Percentiles rank a stretch among this genome's conserved stretches.
These are phyloP conservation scores for Picochlorum sp. DNA, from an alignment of 139 green algal genomes.

Conservation along the genomic window DNA sequence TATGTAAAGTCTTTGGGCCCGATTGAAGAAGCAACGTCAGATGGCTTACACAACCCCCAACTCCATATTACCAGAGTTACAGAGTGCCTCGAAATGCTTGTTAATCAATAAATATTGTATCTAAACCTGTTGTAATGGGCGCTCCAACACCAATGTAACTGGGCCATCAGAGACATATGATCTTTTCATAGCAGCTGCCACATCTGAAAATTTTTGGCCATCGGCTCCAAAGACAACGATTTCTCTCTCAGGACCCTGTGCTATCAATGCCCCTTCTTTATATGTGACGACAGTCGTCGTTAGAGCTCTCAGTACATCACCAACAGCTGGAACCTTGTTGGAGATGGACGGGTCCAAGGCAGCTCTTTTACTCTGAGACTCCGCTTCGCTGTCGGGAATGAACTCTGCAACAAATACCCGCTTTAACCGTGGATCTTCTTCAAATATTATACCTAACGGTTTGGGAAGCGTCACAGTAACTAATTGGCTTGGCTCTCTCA, in stretches of 20 bases:
- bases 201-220: conserved; percentile 44
- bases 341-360: conserved; percentile 32
- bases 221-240: conserved; percentile 69
- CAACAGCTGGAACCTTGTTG: conserved; percentile 14
- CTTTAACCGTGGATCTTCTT: conserved; percentile 36
- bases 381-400: conserved; percentile 11
- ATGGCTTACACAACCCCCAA: too few relatives aligned
- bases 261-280: conserved; percentile 26
- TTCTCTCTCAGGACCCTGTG: conserved; percentile 47
- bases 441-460: conserved; percentile 60
- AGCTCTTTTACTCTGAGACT: conserved; percentile 17
- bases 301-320: conserved; percentile 64
- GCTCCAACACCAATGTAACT: conserved; percentile 67
- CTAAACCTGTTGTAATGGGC: conserved; percentile 14
- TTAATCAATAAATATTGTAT: too few relatives aligned
- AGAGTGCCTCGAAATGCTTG: too few relatives aligned
- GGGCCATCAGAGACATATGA: conserved; percentile 53
- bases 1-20: conserved; percentile 21
- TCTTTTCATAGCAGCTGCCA: conserved; percentile 40
- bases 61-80: too few relatives aligned
- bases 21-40: conserved; percentile 3
- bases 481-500: conserved; percentile 44
- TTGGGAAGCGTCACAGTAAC: conserved; percentile 49
- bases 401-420: conserved; percentile 43
- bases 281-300: conserved; percentile 74